Base-by-base conservation (phyloP, 192 early-diverging fungal genomes). In the Mortierella claussenii region DNA sequence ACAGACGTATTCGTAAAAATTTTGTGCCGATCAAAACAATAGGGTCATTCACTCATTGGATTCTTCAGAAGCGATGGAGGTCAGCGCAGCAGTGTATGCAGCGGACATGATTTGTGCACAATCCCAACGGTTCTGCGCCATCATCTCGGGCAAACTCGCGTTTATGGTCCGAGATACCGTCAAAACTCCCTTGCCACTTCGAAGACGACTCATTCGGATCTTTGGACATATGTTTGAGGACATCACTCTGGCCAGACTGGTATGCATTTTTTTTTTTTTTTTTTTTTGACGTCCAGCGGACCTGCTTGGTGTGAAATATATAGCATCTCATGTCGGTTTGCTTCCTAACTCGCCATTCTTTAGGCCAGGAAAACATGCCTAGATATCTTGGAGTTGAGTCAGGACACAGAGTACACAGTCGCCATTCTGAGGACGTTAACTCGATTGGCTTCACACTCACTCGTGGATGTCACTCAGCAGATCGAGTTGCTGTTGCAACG, bases 151-250 rank as follows among this genome's bases (percentile, higher is more conserved):
- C 32, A 79, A 80, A 47, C 52, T 82, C 7, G 66, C 59, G 12
- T 62, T 67, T 32, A 74, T 79, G 69, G 62, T 66, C 26, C 62
- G 61, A n/a, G 67, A 71, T 33, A 46, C 43, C 5, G 4, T 46
- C 30, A 68, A 67, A 33, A 80, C 75, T 15, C 68, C 79, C 13
- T 52, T 79, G 3, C 65, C 79, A 11, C 50, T 80, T 26, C 59
- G 62, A 32, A 63, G 69, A 17, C 37, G 68, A 50, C 49, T 82
- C 23, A 70, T 85, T 32, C 65, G 74, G n/a, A 80, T 85, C 43
- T 79, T 85, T 53, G 80, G 83, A 26, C 83, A 85, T 50, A 85
- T 85, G 83, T 80, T 82, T 55, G 68, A 65, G 30, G 79, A 85
- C 56, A 80, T 81, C 30, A 67, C 73, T 3, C 52, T 81, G 36